Percentiles rank a stretch among this genome's conserved stretches.
Evolutionary conservation across 768 basidiomycete genomes (phyloP).

Genomic region (Mycena vitilis): DNA sequence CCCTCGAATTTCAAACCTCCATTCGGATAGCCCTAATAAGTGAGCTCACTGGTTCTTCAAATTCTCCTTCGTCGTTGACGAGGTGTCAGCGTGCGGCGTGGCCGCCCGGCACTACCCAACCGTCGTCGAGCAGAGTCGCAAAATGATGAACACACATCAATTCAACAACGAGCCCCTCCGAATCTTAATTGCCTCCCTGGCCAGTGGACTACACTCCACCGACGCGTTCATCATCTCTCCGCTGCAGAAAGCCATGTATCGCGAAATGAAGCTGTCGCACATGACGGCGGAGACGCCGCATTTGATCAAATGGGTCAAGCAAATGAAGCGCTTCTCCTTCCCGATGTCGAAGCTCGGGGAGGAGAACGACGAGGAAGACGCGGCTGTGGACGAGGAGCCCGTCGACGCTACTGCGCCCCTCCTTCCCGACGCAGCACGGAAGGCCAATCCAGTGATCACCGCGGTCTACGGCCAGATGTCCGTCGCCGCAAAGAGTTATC

Average conservation of each 20-base stretch:
- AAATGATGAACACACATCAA: slow-evolving; percentile 79
- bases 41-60: slow-evolving; percentile 49
- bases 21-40: slow-evolving; percentile 84
- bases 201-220: slow-evolving; percentile 75
- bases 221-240: slow-evolving; percentile 84
- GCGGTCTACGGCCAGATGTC: slow-evolving; percentile 89
- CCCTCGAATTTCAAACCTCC: slow-evolving; percentile 69
- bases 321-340: slow-evolving; percentile 69
- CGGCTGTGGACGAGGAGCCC: slow-evolving; percentile 46
- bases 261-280: slow-evolving; percentile 82
- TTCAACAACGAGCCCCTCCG: slow-evolving; percentile 90
- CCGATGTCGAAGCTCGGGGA: slow-evolving; percentile 55
- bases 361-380: slow-evolving; percentile 55
- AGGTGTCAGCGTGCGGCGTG: slow-evolving; percentile 76
- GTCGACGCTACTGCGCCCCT: slow-evolving; percentile 17
- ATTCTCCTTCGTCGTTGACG: slow-evolving; percentile 4
- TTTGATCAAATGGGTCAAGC: slow-evolving; percentile 67
- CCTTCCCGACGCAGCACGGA: slow-evolving; percentile 66
- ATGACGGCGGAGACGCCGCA: slow-evolving; percentile 74
- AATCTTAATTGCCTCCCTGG: slow-evolving; percentile 78
- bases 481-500: slow-evolving; percentile 88
- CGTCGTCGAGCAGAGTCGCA: slow-evolving; percentile 81
- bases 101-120: slow-evolving; percentile 61
- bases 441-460: slow-evolving; percentile 77
- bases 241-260: slow-evolving; percentile 84